Evolutionary conservation across 169 alveolate genomes (phyloP), one percentile per base, ranked within the genome.

Genomic region (Plasmodium reichenowi): DNA sequence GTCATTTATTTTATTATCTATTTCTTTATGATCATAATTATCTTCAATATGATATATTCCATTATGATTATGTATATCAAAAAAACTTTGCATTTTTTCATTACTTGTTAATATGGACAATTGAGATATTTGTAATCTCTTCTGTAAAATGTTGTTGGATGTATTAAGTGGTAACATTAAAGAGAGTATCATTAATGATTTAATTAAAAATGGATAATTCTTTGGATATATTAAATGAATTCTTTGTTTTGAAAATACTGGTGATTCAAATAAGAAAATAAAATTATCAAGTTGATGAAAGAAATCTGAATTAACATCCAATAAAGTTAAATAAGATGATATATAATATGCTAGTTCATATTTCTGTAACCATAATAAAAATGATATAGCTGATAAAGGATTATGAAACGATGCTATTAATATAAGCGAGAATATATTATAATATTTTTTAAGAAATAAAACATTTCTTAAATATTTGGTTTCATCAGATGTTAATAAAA

Each of bases 331-430:
- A 62, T 83, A 83, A 7, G 91, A 83, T 3, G 74, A 83, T 17
- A 83, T 32, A 24, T 24, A 72, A 72, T 83, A 78, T 0, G 96
- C 93, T 38, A 94, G 83, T 20, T 92, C 93, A 54, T 94, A 94
- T 56, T 94, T 94, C 68, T 94, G 95, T 48, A 91, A 90, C 95
- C 95, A 94, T 62, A 94, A 72, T 29, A 95, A 88, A 59, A 94
- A 91, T 12, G 96, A 78, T 71, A 94, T 76, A 15, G 96, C 94
- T 20, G 95, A 76, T 24, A 94, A 29, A 0, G 92, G 87, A 59
- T 92, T 93, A 59, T 52, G 64, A 26, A 88, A 70, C 96, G 95
- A 94, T 47, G 93, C 88, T 60, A 85, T 88, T 85, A 88, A 93
- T 26, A 94, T 88, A 24, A 91, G 72, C 0, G 93, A 85, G 26